phyloP scores from a whole-genome alignment of 202 grass and related monocot species.

The Hordeum pubiflorum region DNA sequence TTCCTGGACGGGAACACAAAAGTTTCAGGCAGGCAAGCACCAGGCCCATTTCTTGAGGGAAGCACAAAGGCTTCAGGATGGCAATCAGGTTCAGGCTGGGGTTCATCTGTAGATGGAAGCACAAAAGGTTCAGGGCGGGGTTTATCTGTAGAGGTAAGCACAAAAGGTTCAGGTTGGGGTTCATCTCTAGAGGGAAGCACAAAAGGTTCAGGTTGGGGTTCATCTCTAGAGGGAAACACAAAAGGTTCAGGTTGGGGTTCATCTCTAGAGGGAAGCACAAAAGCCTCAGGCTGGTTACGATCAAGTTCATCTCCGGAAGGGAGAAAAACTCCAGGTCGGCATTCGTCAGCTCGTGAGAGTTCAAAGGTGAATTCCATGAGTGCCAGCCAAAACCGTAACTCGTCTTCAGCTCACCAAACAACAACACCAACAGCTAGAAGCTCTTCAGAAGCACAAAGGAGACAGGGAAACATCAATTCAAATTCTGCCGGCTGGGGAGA shows the following conservation, averaged over 20 bases:
- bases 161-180: slow-evolving; percentile 16
- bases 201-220: slow-evolving; percentile 25
- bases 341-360: slow-evolving; percentile 29
- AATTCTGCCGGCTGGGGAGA: slow-evolving; percentile 32
- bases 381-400: slow-evolving; percentile 18
- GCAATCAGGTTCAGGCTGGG: neutral
- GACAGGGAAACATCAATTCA: slow-evolving; percentile 26
- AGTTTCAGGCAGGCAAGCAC: neutral
- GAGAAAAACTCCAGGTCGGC: slow-evolving; percentile 25
- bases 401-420: slow-evolving; percentile 17
- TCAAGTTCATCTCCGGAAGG: slow-evolving; percentile 29
- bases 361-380: slow-evolving; percentile 24
- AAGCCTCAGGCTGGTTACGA: slow-evolving; percentile 19
- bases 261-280: neutral
- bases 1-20: neutral
- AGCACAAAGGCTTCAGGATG: neutral
- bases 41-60: neutral
- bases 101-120: neutral
- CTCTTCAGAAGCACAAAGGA: slow-evolving; percentile 27
- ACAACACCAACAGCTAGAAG: slow-evolving; percentile 22
- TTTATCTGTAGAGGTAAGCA: slow-evolving; percentile 4
- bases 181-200: slow-evolving; percentile 7
- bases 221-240: slow-evolving; percentile 1
- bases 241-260: slow-evolving; percentile 20
- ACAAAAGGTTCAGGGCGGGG: slow-evolving; percentile 17